Conservation (phyloP, 2,329 filamentous ascomycete genomes). For the Akanthomyces dipterigenus region DNA sequence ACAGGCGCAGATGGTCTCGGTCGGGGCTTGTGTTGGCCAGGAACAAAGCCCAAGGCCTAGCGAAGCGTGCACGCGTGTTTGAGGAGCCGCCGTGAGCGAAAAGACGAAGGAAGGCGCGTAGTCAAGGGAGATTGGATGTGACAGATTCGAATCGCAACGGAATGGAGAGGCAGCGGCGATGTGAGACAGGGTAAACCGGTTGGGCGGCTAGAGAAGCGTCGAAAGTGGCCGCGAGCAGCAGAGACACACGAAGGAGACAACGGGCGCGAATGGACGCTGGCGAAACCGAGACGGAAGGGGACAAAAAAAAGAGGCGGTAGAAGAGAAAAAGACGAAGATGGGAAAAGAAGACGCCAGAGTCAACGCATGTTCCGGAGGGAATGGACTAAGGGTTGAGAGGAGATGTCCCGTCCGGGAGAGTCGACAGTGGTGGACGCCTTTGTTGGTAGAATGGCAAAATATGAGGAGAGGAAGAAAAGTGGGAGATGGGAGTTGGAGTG, state of each 20-base stretch:
- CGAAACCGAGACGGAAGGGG: neutral
- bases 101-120: neutral
- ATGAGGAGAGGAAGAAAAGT: neutral
- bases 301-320: neutral
- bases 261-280: conserved; percentile 16
- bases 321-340: neutral
- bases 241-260: conserved; percentile 1
- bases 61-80: neutral
- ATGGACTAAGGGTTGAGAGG: neutral
- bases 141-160: conserved; percentile 16
- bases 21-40: neutral
- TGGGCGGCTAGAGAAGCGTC: conserved; percentile 13
- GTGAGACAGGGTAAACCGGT: conserved; percentile 16
- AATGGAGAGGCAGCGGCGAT: conserved; percentile 17
- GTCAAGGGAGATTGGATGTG: conserved; percentile 14
- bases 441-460: conserved; percentile 2
- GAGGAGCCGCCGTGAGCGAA: neutral
- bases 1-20: neutral
- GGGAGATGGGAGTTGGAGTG: conserved; percentile 18
- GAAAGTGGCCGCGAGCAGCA: neutral
- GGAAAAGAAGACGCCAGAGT: neutral
- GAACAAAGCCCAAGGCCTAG: neutral
- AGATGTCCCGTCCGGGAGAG: neutral
- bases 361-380: conserved; percentile 8
- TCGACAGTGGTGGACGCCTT: neutral